Percentiles rank a stretch among this genome's conserved stretches.
phyloP scores from a whole-genome alignment of 2,329 filamentous ascomycete genomes.

The Knufia fluminis region DNA sequence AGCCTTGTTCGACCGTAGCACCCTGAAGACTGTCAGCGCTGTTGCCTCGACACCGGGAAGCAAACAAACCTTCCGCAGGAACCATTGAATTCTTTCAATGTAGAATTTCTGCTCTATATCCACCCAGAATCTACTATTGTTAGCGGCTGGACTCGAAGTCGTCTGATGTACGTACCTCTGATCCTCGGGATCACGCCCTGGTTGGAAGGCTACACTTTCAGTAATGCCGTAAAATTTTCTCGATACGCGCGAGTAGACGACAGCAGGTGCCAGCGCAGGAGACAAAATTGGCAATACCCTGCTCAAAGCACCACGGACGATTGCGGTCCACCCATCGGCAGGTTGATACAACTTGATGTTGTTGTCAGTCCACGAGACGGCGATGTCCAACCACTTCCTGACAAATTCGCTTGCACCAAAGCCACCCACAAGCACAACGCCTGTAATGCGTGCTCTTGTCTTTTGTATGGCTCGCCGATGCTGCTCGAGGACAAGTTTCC shows the following conservation, averaged over 20 bases:
- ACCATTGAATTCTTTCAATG: slow-evolving; percentile 20
- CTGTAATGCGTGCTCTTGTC: neutral
- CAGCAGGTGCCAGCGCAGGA: slow-evolving; percentile 5
- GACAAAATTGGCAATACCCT: slow-evolving; percentile 15
- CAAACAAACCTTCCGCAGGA: slow-evolving; percentile 18
- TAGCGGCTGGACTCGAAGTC: neutral
- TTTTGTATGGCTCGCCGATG: neutral
- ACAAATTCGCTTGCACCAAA: slow-evolving; percentile 26
- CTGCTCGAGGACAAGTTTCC: neutral
- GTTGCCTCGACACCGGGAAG: neutral
- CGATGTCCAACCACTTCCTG: slow-evolving; percentile 16
- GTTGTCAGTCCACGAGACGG: slow-evolving; percentile 2
- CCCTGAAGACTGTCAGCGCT: neutral
- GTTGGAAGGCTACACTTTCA: neutral
- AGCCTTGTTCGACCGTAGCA: neutral
- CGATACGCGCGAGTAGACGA: slow-evolving; percentile 21
- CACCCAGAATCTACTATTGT: slow-evolving; percentile 15
- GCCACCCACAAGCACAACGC: slow-evolving; percentile 26
- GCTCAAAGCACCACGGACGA: slow-evolving; percentile 22
- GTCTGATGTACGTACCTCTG: slow-evolving; percentile 15
- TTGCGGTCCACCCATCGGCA: slow-evolving; percentile 25
- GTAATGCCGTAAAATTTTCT: slow-evolving; percentile 22
- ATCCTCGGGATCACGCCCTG: slow-evolving; percentile 10
- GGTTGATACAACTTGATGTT: slow-evolving; percentile 21
- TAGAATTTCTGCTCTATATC: slow-evolving; percentile 9